These are phyloP conservation scores for Tephrocybe sp. DNA, from an alignment of 768 basidiomycete genomes.

Conservation along the genomic window DNA sequence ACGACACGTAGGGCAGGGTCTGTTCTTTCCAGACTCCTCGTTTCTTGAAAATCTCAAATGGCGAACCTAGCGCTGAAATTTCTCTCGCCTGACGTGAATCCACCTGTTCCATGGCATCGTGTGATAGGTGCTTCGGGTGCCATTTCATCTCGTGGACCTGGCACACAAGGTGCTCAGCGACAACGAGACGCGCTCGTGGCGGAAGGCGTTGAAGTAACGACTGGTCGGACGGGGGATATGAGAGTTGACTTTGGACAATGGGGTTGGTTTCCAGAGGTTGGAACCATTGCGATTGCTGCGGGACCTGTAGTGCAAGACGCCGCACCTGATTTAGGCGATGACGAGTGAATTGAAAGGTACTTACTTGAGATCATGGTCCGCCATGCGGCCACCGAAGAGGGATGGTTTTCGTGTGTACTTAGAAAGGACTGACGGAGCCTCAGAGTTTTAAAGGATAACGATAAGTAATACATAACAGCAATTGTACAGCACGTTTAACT, in stretches of 20 bases:
- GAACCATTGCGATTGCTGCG: constrained; percentile 11
- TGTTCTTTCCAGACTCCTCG: constrained; percentile 6
- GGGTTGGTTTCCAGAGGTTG: constrained; percentile 66
- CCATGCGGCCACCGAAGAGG: too few relatives aligned
- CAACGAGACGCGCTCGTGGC: constrained; percentile 77
- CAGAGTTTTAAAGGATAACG: too few relatives aligned
- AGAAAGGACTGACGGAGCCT: too few relatives aligned
- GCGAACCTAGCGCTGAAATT: constrained; percentile 68
- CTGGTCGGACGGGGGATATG: constrained; percentile 53
- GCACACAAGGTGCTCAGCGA: constrained; percentile 72
- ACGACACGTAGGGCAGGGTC: constrained; percentile 83
- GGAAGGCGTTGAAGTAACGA: constrained; percentile 79
- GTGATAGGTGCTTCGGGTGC: constrained; percentile 70
- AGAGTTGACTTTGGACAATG: constrained; percentile 55
- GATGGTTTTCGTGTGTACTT: too few relatives aligned
- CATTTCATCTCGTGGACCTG: constrained; percentile 84
- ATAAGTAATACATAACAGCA: too few relatives aligned
- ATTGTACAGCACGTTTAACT: not conserved
- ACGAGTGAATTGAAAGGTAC: too few relatives aligned
- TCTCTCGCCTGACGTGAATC: constrained; percentile 54
- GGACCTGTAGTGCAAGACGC: constrained; percentile 3
- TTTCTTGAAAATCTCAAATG: not conserved
- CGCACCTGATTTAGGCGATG: constrained; percentile 8
- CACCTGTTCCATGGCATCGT: constrained; percentile 81
- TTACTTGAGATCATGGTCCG: too few relatives aligned